phyloP scores from a whole-genome alignment of 2,329 filamentous ascomycete species.

The Lachnellula subtilissima region DNA sequence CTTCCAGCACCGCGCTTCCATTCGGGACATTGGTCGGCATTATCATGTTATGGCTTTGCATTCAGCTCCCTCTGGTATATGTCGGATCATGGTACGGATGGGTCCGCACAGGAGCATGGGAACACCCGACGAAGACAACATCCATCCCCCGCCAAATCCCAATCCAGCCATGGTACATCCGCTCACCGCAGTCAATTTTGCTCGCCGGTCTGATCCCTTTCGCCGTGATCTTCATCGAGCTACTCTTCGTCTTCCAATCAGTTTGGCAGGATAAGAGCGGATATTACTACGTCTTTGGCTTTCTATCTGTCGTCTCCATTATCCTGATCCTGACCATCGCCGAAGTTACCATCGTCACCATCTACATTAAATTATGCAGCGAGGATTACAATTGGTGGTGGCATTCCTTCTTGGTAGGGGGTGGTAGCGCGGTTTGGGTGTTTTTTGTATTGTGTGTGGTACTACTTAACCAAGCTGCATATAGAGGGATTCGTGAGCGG shows the following conservation, averaged over 20 bases:
- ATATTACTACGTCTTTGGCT: constrained; percentile 90
- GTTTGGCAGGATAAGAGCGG: constrained; percentile 87
- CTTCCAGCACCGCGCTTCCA: constrained; percentile 80
- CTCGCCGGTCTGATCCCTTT: constrained; percentile 77
- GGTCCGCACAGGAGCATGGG: constrained; percentile 62
- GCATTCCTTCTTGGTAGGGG: constrained; percentile 78
- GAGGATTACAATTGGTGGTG: constrained; percentile 94
- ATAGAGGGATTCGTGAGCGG: constrained; percentile 75
- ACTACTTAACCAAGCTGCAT: constrained; percentile 74
- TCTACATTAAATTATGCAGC: constrained; percentile 75
- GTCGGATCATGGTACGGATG: constrained; percentile 75
- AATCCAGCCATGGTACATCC: constrained; percentile 68
- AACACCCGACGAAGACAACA: constrained; percentile 76
- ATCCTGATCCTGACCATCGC: constrained; percentile 73
- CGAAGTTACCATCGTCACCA: constrained; percentile 77
- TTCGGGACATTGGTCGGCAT: constrained; percentile 74
- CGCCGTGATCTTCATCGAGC: constrained; percentile 81
- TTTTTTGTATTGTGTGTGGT: constrained; percentile 78
- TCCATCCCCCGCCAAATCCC: constrained; percentile 70
- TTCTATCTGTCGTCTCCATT: constrained; percentile 67
- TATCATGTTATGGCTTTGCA: constrained; percentile 73
- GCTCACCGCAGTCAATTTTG: constrained; percentile 57
- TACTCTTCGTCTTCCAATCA: constrained; percentile 81
- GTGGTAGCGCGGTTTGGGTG: constrained; percentile 73
- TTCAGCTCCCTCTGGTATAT: constrained; percentile 82